Evolutionary conservation across 192 early-diverging fungal species (phyloP).

Genomic region (Mortierella claussenii): DNA sequence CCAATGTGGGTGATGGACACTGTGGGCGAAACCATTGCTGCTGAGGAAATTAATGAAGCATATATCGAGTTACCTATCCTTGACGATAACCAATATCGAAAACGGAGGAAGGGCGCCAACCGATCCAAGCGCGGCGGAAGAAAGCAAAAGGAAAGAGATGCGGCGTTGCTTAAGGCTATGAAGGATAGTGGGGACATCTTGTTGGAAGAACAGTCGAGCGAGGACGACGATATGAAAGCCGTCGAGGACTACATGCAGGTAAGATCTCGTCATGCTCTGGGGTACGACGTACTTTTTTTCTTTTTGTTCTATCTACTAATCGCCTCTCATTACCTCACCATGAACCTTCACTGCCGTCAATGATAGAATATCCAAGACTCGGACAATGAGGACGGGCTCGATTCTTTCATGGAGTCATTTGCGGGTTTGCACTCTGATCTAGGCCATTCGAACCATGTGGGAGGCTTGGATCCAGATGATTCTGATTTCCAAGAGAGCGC

Average conservation of each 20-base stretch:
- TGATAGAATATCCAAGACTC: constrained; percentile 28
- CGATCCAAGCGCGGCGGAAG: constrained; percentile 22
- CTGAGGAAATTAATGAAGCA: constrained; percentile 3
- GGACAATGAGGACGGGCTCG: constrained; percentile 15
- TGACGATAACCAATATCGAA: neutral
- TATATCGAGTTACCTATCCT: constrained; percentile 15
- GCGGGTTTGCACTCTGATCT: neutral
- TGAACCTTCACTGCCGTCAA: no score
- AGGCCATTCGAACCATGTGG: constrained; percentile 30
- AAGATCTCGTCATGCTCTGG: neutral
- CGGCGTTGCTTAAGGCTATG: neutral
- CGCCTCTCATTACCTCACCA: neutral
- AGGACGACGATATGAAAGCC: constrained; percentile 25
- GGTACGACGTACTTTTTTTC: neutral
- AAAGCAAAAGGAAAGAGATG: constrained; percentile 15
- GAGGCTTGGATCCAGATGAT: constrained; percentile 30
- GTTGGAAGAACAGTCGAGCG: constrained; percentile 15
- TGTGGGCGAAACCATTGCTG: neutral
- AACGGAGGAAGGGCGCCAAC: constrained; percentile 9
- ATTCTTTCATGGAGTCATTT: constrained; percentile 12
- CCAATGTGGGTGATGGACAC: constrained; percentile 20
- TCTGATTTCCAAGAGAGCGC: constrained; percentile 17
- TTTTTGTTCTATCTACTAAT: neutral
- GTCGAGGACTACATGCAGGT: constrained; percentile 33
- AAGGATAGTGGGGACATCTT: neutral